Base-by-base conservation (phyloP, 1,284 basidiomycete species). In the Cryptococcus sp. region DNA sequence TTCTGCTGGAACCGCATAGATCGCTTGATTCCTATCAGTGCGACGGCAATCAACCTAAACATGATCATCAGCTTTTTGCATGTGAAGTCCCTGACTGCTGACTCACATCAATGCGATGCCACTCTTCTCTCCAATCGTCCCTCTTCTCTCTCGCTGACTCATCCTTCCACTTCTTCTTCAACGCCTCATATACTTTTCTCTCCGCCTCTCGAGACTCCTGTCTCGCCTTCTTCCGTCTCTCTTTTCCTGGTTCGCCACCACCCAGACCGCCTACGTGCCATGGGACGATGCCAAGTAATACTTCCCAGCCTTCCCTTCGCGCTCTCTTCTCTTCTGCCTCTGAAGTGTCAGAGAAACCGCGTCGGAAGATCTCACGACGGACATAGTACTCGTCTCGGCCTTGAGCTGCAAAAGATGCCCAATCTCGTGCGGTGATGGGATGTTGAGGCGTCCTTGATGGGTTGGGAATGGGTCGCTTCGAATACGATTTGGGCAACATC, bases 11-110 rank as follows among this genome's bases (percentile, higher is more conserved):
- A 84, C 83, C 0, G 87, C 83, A 68, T 96, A 99, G 50, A 96
- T 81, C 0, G 90, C 85, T 62, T 97, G 93, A 17, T 84, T 89
- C 17, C 95, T 85, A 76, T 99, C 96, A n/a, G 96, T 98, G 15
- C 96, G 85, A 52, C 95, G 86, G 70, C 95, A 98, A 73, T 99
- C 96, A 51, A 99, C 94, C 70, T 96, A 17, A 47, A 13, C 17
- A 22, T 17, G 52, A 41, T 23, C 16, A 48, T 46, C 23, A 54
- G 50, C 48, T 34, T 25, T 17, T 22, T 4, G 5, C 29, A 26
- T 16, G 29, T 10, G 29, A 7, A 7, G 29, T 13, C 8, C 10
- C 29, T 34, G 29, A 34, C 29, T 34, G 46, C 25, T 23, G 20
- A 72, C 76, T 69, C 57, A 81, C 78, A 55, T 79, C 78, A 34